Evolutionary conservation across 352 stramenopile species (phyloP).

Genomic region (Globisporangium cederbergense): DNA sequence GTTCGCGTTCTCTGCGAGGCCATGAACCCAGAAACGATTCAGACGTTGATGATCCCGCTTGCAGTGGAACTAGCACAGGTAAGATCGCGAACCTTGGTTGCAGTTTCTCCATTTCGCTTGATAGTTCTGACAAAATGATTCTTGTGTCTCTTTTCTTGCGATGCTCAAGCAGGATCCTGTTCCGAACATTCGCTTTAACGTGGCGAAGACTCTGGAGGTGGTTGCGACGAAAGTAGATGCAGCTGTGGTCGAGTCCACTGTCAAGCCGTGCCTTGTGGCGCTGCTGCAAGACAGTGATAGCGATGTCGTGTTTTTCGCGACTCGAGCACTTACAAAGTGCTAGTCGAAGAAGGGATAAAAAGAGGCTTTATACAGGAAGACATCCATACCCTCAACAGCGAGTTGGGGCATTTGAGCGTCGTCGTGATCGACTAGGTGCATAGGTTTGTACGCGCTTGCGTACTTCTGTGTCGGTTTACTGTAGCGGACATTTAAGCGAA

Average conservation of each 20-base stretch:
- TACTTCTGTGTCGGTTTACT: too few species aligned
- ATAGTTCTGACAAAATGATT: constrained; percentile 22
- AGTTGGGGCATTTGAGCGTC: neutral
- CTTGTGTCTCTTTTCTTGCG: constrained; percentile 8
- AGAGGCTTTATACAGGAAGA: constrained; percentile 16
- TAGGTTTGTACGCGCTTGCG: too few species aligned
- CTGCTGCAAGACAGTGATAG: constrained; percentile 89
- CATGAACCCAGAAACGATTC: constrained; percentile 70
- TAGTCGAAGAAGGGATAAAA: constrained; percentile 24
- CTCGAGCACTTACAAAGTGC: constrained; percentile 61
- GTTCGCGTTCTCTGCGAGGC: constrained; percentile 81
- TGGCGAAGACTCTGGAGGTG: constrained; percentile 94
- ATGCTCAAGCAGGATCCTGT: constrained; percentile 78
- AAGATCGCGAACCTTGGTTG: neutral
- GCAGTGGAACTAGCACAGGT: constrained; percentile 91
- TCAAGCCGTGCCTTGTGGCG: constrained; percentile 83
- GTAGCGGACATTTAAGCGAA: neutral
- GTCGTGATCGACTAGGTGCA: too few species aligned
- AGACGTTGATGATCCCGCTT: constrained; percentile 90
- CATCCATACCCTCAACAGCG: constrained; percentile 7
- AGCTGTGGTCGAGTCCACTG: constrained; percentile 57
- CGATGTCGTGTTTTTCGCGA: constrained; percentile 94
- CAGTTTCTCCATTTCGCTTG: neutral
- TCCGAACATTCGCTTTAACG: constrained; percentile 99
- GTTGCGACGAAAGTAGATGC: constrained; percentile 76